phyloP scores from a whole-genome alignment of 2,329 filamentous ascomycete genomes.

The Dryadomyces quercivorus region DNA sequence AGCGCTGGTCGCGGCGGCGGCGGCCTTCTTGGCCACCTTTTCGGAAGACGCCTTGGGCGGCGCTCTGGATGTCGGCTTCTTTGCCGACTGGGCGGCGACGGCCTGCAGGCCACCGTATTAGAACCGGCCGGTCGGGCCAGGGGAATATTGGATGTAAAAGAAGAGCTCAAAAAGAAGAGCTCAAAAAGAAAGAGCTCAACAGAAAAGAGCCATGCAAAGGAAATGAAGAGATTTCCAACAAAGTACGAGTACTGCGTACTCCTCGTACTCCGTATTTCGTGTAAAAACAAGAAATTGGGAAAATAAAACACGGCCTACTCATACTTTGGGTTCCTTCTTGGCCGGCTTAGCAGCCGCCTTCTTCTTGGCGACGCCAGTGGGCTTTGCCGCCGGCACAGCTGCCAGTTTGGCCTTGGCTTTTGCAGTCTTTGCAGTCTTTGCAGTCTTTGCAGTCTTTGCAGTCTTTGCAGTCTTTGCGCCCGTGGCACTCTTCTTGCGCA shows the following conservation, averaged over 20 bases:
- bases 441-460: neutral
- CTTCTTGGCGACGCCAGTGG: conserved; percentile 25
- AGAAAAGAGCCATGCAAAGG: too few species aligned
- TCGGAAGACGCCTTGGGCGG: neutral
- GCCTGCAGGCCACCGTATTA: too few species aligned
- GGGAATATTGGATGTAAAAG: too few species aligned
- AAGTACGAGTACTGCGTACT: too few species aligned
- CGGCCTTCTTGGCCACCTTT: conserved; percentile 17
- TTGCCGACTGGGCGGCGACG: too few species aligned
- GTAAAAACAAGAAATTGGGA: too few species aligned
- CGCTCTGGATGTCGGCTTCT: neutral
- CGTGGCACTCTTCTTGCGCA: conserved; percentile 22
- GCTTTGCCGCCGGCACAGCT: conserved; percentile 16
- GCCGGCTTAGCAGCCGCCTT: conserved; percentile 12
- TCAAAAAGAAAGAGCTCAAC: too few species aligned
- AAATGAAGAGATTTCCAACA: too few species aligned
- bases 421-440: conserved; percentile 13
- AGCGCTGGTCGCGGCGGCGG: neutral
- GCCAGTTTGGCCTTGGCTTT: conserved; percentile 13
- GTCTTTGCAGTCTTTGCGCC: conserved; percentile 4
- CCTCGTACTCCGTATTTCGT: too few species aligned
- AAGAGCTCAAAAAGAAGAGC: too few species aligned
- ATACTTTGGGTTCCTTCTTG: conserved; percentile 19
- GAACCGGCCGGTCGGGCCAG: too few species aligned
- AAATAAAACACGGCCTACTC: too few species aligned